Percentiles rank a stretch among this genome's conserved stretches.
Evolutionary conservation across 805 yeast genomes (phyloP).

Genomic region (Candida ortonii): DNA sequence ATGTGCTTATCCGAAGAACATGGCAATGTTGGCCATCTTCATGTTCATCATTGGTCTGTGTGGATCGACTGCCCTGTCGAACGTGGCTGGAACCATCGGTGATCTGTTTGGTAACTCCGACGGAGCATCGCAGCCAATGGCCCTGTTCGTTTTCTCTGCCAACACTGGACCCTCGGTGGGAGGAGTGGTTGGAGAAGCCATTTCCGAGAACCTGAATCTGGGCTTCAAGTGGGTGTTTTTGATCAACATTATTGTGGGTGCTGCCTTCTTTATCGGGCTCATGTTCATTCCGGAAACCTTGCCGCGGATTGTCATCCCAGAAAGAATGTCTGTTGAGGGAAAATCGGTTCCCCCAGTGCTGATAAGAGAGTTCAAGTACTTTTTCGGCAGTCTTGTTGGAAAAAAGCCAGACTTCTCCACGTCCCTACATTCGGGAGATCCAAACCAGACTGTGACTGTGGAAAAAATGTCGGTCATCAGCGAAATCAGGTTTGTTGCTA

Average conservation of each 20-base stretch:
- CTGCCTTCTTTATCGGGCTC: constrained; percentile 21
- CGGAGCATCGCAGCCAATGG: constrained; percentile 37
- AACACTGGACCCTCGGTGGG: constrained; percentile 37
- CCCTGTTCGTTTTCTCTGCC: constrained; percentile 34
- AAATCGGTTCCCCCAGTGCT: constrained; percentile 22
- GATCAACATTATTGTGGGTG: constrained; percentile 33
- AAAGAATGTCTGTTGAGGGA: constrained; percentile 28
- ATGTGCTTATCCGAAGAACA: constrained; percentile 33
- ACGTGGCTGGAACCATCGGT: constrained; percentile 37
- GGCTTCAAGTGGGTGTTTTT: constrained; percentile 35
- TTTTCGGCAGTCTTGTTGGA: constrained; percentile 15
- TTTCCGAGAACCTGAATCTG: constrained; percentile 27
- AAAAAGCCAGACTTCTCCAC: constrained; percentile 22
- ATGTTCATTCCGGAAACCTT: constrained; percentile 35
- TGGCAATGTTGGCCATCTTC: constrained; percentile 34
- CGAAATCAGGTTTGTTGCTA: constrained; percentile 29
- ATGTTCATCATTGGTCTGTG: constrained; percentile 32
- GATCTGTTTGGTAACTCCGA: constrained; percentile 35
- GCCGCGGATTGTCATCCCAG: constrained; percentile 35
- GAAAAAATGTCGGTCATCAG: constrained; percentile 24
- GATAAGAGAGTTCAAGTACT: constrained; percentile 27
- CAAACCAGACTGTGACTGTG: constrained; percentile 23
- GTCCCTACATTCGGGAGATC: constrained; percentile 16
- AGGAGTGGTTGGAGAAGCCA: constrained; percentile 37
- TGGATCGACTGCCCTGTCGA: constrained; percentile 34